These are phyloP conservation scores for Corrigiola litoralis DNA, from an alignment of 179 eudicot species.

Conservation along the genomic window DNA sequence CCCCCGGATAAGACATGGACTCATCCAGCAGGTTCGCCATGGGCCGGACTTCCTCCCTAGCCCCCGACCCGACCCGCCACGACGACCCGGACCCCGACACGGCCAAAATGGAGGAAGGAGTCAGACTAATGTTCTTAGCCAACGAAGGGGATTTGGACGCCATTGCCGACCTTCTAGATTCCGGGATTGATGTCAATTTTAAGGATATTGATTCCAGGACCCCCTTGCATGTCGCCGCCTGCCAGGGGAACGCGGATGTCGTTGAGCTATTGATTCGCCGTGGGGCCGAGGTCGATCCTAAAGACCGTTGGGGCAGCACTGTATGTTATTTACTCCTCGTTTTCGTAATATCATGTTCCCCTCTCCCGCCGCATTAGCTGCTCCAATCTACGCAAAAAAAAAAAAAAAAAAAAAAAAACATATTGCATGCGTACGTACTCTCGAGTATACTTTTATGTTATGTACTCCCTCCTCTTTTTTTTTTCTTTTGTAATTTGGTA, in stretches of 20 bases:
- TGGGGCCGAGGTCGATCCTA: slow-evolving; percentile 54
- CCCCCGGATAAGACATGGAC: slow-evolving; percentile 7
- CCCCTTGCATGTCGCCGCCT: slow-evolving; percentile 64
- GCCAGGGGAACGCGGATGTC: slow-evolving; percentile 47
- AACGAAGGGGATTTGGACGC: slow-evolving; percentile 56
- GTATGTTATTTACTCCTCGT: slow-evolving; percentile 15
- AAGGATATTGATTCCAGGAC: slow-evolving; percentile 63
- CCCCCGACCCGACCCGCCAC: slow-evolving; percentile 13
- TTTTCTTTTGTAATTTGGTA: too few relatives aligned
- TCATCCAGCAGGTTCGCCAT: slow-evolving; percentile 13
- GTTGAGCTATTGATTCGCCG: slow-evolving; percentile 43
- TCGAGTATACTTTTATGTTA: too few relatives aligned
- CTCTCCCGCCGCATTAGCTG: too few relatives aligned
- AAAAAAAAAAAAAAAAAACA: too few relatives aligned
- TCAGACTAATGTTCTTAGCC: slow-evolving; percentile 28
- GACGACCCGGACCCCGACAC: background rate
- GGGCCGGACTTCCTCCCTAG: slow-evolving; percentile 27
- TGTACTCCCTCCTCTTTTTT: too few relatives aligned
- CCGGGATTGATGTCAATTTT: slow-evolving; percentile 52
- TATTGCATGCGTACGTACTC: too few relatives aligned
- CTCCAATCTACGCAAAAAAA: too few relatives aligned
- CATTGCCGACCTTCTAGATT: slow-evolving; percentile 42
- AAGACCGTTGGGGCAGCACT: slow-evolving; percentile 76
- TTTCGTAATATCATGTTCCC: background rate
- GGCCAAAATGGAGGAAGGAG: slow-evolving; percentile 22